Evolutionary conservation across 1,284 basidiomycete genomes (phyloP).

Genomic region (Tylopilus orsonianus): DNA sequence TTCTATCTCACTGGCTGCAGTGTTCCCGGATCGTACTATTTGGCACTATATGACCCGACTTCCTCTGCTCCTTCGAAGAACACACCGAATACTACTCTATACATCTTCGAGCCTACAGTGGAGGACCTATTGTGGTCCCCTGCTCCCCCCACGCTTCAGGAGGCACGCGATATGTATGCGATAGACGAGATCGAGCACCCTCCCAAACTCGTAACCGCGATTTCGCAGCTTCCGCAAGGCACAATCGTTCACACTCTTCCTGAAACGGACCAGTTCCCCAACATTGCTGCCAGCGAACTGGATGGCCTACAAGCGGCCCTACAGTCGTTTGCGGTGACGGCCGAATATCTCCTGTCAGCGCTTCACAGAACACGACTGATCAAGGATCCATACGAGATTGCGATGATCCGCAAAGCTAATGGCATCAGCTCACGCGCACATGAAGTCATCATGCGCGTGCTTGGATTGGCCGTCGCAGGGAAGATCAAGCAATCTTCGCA

Average conservation of each 20-base stretch:
- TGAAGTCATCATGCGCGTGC: conserved; percentile 86
- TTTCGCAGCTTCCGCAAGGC: conserved; percentile 56
- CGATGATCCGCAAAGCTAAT: conserved; percentile 74
- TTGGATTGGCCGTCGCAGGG: conserved; percentile 70
- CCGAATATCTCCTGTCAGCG: conserved; percentile 65
- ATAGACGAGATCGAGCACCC: conserved; percentile 57
- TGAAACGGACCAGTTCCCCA: conserved; percentile 55
- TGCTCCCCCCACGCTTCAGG: conserved; percentile 71
- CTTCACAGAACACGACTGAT: conserved; percentile 75
- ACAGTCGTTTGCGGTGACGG: conserved; percentile 39
- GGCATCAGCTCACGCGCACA: conserved; percentile 85
- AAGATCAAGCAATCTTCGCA: conserved; percentile 38
- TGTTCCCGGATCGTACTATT: conserved; percentile 67
- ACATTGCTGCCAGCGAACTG: conserved; percentile 32
- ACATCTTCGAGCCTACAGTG: conserved; percentile 71
- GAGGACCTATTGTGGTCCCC: conserved; percentile 84
- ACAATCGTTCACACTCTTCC: conserved; percentile 68
- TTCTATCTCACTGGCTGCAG: conserved; percentile 82
- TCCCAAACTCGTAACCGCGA: conserved; percentile 47
- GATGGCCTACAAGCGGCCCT: conserved; percentile 32
- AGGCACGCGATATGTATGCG: conserved; percentile 55
- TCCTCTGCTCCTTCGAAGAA: neutral
- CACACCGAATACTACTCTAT: conserved; percentile 54
- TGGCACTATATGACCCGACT: conserved; percentile 55
- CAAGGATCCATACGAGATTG: conserved; percentile 76